These are phyloP conservation scores for Antitrichia curtipendula DNA, from an alignment of 225 moss, liverwort and hornwort genomes.

Conservation along the genomic window DNA sequence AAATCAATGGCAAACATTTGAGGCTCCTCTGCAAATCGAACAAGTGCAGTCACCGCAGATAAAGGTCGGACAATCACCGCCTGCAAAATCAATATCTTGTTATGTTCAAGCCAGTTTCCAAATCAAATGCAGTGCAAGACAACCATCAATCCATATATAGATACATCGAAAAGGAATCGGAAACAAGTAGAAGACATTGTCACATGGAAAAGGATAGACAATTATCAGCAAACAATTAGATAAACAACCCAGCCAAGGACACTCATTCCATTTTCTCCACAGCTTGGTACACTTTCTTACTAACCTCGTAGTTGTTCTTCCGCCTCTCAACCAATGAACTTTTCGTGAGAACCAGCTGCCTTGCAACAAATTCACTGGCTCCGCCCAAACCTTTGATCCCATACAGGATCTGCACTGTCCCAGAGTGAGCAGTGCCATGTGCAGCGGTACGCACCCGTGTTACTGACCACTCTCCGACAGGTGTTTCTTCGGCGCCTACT, in stretches of 20 bases:
- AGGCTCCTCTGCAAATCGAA: slow-evolving; percentile 92
- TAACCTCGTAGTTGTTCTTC: slow-evolving; percentile 88
- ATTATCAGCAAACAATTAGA: neutral
- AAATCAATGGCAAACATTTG: slow-evolving; percentile 94
- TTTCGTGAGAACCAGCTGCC: slow-evolving; percentile 81
- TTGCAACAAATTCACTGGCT: slow-evolving; percentile 54
- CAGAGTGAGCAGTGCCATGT: slow-evolving; percentile 64
- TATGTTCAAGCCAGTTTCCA: neutral
- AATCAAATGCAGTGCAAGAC: neutral
- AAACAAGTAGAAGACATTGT: neutral
- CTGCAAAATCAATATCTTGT: slow-evolving; percentile 36
- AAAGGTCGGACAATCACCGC: slow-evolving; percentile 91
- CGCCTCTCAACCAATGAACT: slow-evolving; percentile 81
- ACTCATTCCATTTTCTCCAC: neutral
- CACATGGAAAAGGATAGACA: neutral
- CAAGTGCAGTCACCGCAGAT: slow-evolving; percentile 65
- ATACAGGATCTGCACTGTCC: slow-evolving; percentile 27
- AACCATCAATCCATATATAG: neutral
- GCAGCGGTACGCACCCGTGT: slow-evolving; percentile 73
- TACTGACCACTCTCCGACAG: slow-evolving; percentile 87
- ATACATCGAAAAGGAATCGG: neutral
- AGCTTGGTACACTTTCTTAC: neutral
- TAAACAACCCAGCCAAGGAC: neutral
- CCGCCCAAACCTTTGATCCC: slow-evolving; percentile 59
- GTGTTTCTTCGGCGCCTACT: slow-evolving; percentile 91